These are phyloP conservation scores for Camelina sativa DNA, from an alignment of 345 rosid genomes.

Conservation along the genomic window DNA sequence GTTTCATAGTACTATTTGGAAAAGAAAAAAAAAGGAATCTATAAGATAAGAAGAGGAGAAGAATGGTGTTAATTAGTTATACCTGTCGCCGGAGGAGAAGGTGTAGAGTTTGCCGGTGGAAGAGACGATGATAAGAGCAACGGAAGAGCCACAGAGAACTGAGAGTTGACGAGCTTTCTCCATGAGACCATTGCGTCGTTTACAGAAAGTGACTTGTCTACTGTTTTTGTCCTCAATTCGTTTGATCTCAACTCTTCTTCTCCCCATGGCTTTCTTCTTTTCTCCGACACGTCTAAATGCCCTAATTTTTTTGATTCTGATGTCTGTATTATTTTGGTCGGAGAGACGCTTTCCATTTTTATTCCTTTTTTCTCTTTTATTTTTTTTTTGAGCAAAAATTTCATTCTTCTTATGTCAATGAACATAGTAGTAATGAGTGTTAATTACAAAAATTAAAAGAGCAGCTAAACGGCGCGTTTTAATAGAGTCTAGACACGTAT, in stretches of 20 bases:
- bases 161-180: constrained; percentile 75
- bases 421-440: no score
- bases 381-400: no score
- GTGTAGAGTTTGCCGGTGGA: constrained; percentile 55
- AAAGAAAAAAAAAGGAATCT: no score
- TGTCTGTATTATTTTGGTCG: no score
- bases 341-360: no score
- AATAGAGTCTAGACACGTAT: no score
- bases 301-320: not conserved
- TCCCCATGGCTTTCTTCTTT: constrained; percentile 46
- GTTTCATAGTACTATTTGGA: no score
- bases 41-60: not conserved
- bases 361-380: no score
- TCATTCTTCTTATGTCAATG: no score
- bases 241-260: constrained; percentile 66
- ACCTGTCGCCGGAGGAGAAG: constrained; percentile 56
- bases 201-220: constrained; percentile 71
- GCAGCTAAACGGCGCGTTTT: no score
- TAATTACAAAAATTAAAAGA: no score
- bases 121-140: constrained; percentile 65
- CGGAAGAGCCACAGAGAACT: constrained; percentile 67
- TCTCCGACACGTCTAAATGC: constrained; percentile 5
- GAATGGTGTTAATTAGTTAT: not conserved
- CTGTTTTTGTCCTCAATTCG: constrained; percentile 67
- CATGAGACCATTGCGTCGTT: constrained; percentile 67